A percentile compares a stretch with the other conserved stretches of the same genome.
Conservation (phyloP, 441 rosid species). For the Populus hybrid region DNA sequence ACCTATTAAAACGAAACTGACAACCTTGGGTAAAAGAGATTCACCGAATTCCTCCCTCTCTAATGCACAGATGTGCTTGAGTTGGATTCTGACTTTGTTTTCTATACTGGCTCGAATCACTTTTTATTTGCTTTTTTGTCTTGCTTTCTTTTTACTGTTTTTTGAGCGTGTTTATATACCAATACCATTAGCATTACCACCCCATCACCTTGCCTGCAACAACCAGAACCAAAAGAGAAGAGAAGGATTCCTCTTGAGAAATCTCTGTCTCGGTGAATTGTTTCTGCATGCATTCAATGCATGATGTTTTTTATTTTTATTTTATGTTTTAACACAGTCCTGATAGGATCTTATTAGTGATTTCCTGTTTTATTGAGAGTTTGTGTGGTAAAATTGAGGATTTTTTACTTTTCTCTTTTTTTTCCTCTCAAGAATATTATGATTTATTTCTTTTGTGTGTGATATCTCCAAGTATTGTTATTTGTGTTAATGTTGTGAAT, state of each 20-base stretch:
- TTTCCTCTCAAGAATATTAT: neutral
- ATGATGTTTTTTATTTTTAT: no score
- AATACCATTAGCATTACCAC: neutral
- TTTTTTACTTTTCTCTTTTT: neutral
- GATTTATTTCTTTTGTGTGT: neutral
- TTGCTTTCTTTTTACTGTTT: neutral
- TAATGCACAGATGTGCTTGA: neutral
- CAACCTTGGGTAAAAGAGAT: neutral
- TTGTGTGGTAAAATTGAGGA: neutral
- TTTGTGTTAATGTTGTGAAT: neutral
- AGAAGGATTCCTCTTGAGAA: neutral
- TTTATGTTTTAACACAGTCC: neutral
- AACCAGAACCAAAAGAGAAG: neutral
- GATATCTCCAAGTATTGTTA: neutral
- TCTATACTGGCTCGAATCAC: neutral
- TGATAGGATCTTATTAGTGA: neutral
- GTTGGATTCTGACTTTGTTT: neutral
- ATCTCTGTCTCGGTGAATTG: neutral
- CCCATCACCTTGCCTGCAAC: neutral
- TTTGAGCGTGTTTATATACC: neutral
- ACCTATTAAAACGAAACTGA: no score
- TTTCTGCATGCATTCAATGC: neutral
- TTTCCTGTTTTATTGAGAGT: neutral
- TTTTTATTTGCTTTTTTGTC: neutral
- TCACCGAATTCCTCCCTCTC: neutral